Conservation (phyloP, 345 rosid genomes). For the Bruguiera gymnorhiza region DNA sequence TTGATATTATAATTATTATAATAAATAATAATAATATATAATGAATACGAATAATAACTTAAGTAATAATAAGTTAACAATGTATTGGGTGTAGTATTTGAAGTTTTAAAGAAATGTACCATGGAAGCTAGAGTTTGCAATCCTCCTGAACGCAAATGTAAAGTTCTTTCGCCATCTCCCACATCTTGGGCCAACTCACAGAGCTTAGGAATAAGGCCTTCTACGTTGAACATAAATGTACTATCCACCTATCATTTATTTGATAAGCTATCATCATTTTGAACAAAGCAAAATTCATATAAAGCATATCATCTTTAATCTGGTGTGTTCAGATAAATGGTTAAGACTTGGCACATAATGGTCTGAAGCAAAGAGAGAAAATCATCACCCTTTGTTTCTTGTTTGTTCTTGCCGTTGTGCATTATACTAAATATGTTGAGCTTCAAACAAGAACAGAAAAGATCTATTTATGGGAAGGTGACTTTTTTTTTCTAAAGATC, state of each 20-base stretch:
- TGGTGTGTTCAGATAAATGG: not conserved
- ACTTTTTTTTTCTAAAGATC: not conserved
- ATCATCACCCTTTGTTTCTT: not conserved
- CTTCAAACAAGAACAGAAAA: not conserved
- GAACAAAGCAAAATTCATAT: conserved; percentile 1
- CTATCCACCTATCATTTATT: conserved; percentile 49
- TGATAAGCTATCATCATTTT: conserved; percentile 25
- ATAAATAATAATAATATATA: not conserved
- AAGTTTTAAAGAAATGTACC: conserved; percentile 38
- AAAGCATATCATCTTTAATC: not conserved
- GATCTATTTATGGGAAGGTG: not conserved
- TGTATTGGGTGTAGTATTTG: not conserved
- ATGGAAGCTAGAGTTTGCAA: conserved; percentile 75
- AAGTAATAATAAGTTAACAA: not conserved
- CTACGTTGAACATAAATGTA: conserved; percentile 84
- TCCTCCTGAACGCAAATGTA: conserved; percentile 66
- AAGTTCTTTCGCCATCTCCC: conserved; percentile 67
- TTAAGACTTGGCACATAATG: not conserved
- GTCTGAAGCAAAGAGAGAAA: not conserved
- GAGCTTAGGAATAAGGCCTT: conserved; percentile 84
- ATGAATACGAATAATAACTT: not conserved
- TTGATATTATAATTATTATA: too few species aligned
- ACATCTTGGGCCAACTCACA: conserved; percentile 83
- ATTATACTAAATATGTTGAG: not conserved
- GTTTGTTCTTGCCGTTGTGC: not conserved